phyloP scores from a whole-genome alignment of 2,329 filamentous ascomycete species.

The Claviceps sp. region DNA sequence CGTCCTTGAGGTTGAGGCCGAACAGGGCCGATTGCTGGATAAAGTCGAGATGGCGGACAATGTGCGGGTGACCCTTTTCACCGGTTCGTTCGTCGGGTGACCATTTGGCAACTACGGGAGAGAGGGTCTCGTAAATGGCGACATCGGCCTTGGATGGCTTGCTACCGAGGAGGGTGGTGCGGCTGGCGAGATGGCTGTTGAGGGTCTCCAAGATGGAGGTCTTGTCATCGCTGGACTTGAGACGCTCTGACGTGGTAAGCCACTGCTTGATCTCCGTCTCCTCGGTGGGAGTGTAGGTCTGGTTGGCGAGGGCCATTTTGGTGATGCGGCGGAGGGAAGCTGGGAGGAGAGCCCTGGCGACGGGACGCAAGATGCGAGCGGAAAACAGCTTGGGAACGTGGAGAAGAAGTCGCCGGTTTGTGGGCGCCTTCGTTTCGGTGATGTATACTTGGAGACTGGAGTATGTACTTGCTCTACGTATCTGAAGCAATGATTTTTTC shows the following conservation, averaged over 20 bases:
- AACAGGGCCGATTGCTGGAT: conserved; percentile 79
- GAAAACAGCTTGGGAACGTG: conserved; percentile 29
- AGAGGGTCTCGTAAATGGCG: conserved; percentile 66
- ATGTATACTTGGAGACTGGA: not conserved
- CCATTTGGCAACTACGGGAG: conserved; percentile 68
- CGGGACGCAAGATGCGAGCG: conserved; percentile 24
- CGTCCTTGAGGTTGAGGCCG: conserved; percentile 53
- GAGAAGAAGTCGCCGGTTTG: conserved; percentile 2
- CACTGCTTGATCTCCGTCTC: conserved; percentile 82
- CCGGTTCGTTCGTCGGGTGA: conserved; percentile 76
- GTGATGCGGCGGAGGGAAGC: conserved; percentile 15
- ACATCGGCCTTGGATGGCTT: conserved; percentile 85
- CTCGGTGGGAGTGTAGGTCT: conserved; percentile 64
- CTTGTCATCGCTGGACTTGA: conserved; percentile 44
- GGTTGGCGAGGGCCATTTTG: conserved; percentile 54
- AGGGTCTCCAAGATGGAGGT: conserved; percentile 61
- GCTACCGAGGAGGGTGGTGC: conserved; percentile 75
- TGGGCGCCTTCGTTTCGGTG: conserved; percentile 5
- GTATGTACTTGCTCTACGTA: not conserved
- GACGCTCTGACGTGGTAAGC: conserved; percentile 63
- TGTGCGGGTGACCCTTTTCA: conserved; percentile 76
- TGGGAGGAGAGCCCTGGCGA: conserved; percentile 24
- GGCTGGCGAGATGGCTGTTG: conserved; percentile 76
- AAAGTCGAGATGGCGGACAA: conserved; percentile 86
- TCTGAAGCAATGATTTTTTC: not conserved